Conservation (phyloP, 805 yeast species). For the Candida oleophila region DNA sequence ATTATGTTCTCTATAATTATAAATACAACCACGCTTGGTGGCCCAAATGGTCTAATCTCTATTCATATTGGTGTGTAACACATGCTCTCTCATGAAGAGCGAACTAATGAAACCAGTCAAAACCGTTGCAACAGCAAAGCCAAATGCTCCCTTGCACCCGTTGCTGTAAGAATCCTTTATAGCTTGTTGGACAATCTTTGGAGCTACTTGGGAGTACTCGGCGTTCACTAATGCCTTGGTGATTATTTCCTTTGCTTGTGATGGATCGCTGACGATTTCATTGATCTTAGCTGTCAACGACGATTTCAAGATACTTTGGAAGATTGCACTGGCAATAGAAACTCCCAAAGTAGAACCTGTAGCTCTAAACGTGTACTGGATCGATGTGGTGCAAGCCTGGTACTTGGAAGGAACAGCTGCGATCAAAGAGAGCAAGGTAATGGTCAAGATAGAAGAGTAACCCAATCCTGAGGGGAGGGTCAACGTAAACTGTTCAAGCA, state of each 20-base stretch:
- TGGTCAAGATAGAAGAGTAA: constrained; percentile 65
- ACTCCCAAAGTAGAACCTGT: constrained; percentile 88
- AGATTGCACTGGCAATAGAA: constrained; percentile 63
- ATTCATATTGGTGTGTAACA: constrained; percentile 51
- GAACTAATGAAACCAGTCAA: constrained; percentile 41
- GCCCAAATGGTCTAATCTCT: constrained; percentile 39
- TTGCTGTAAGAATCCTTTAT: constrained; percentile 51
- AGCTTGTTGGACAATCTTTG: constrained; percentile 46
- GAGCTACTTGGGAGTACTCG: constrained; percentile 53
- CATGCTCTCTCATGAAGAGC: constrained; percentile 56
- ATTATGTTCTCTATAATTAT: too few relatives aligned
- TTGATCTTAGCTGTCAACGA: constrained; percentile 19
- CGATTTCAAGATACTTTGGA: constrained; percentile 46
- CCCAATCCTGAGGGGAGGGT: constrained; percentile 61
- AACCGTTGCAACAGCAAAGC: constrained; percentile 44
- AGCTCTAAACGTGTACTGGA: constrained; percentile 84
- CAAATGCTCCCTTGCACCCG: constrained; percentile 54
- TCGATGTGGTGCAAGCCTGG: constrained; percentile 86
- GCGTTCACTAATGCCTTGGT: constrained; percentile 55
- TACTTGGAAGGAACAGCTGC: constrained; percentile 66
- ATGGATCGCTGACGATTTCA: constrained; percentile 27
- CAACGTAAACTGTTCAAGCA: constrained; percentile 22
- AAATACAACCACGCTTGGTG: too few relatives aligned
- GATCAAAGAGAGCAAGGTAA: constrained; percentile 70
- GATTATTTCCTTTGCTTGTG: constrained; percentile 44